Evolutionary conservation across 2,329 filamentous ascomycete genomes (phyloP).

Genomic region (Exophiala sp.): DNA sequence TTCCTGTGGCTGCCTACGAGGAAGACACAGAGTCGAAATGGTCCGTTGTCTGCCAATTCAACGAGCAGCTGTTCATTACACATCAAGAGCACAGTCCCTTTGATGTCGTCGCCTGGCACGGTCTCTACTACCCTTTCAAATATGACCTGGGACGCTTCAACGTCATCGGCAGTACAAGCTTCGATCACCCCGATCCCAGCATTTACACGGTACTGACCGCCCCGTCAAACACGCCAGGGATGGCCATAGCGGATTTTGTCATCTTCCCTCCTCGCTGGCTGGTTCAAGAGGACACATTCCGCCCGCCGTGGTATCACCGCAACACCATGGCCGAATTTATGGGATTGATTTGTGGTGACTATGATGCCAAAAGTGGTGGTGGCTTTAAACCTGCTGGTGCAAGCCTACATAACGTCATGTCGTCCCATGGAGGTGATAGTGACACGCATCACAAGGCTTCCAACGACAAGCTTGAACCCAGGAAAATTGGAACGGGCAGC

Average conservation of each 20-base stretch:
- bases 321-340: slow-evolving; percentile 39
- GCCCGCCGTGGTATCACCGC: slow-evolving; percentile 42
- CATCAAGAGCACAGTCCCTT: slow-evolving; percentile 65
- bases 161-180: slow-evolving; percentile 39
- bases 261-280: slow-evolving; percentile 41
- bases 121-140: slow-evolving; percentile 54
- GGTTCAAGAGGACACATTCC: slow-evolving; percentile 37
- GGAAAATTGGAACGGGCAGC: slow-evolving; percentile 54
- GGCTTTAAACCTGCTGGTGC: slow-evolving; percentile 60
- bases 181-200: slow-evolving; percentile 41
- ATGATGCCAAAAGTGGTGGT: slow-evolving; percentile 55
- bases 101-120: slow-evolving; percentile 70
- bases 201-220: slow-evolving; percentile 42
- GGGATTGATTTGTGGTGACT: slow-evolving; percentile 37
- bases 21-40: slow-evolving; percentile 44
- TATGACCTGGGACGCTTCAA: slow-evolving; percentile 42
- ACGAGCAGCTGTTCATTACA: slow-evolving; percentile 58
- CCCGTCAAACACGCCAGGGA: slow-evolving; percentile 31
- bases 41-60: slow-evolving; percentile 59
- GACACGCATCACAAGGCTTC: slow-evolving; percentile 54
- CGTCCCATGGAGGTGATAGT: slow-evolving; percentile 59
- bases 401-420: slow-evolving; percentile 67
- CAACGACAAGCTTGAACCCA: slow-evolving; percentile 51
- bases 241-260: slow-evolving; percentile 36
- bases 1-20: slow-evolving; percentile 57